Percentiles rank a stretch among this genome's conserved stretches.
Evolutionary conservation across 345 rosid species (phyloP).

Genomic region (Erysimum cheiranthoides): DNA sequence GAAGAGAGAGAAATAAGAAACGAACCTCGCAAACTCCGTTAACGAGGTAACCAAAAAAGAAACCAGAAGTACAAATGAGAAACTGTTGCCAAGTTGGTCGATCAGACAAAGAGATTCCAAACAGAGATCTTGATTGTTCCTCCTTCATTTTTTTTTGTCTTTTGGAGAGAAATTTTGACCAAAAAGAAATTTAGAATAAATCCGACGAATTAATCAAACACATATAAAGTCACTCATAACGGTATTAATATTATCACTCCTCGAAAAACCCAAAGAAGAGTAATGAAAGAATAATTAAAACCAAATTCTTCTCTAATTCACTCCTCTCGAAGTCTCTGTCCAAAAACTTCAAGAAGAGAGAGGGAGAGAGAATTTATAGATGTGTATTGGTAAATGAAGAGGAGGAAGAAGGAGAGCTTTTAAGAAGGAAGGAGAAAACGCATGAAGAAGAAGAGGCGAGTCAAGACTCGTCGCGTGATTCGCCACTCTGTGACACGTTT

Average conservation of each 20-base stretch:
- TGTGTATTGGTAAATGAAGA: not conserved
- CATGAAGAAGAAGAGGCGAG: slow-evolving; percentile 41
- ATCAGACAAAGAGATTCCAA: slow-evolving; percentile 76
- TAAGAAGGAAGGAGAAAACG: slow-evolving; percentile 34
- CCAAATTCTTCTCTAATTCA: slow-evolving; percentile 22
- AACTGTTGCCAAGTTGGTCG: slow-evolving; percentile 87
- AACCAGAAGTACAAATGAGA: slow-evolving; percentile 90
- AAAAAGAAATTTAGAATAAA: not conserved
- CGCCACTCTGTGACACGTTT: slow-evolving; percentile 45
- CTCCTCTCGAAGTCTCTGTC: slow-evolving; percentile 32
- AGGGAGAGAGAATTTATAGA: slow-evolving; percentile 7
- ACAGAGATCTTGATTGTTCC: slow-evolving; percentile 70
- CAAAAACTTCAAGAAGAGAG: slow-evolving; percentile 17
- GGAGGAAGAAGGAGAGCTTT: slow-evolving; percentile 31
- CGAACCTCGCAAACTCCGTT: slow-evolving; percentile 95
- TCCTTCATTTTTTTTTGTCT: slow-evolving; percentile 57
- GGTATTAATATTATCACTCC: slow-evolving; percentile 1
- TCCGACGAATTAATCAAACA: slow-evolving; percentile 35
- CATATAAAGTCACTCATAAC: slow-evolving; percentile 34
- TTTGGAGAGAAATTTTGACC: not conserved
- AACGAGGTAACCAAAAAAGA: slow-evolving; percentile 95
- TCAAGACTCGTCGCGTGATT: slow-evolving; percentile 47
- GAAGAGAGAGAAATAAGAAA: not conserved
- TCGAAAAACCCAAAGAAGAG: slow-evolving; percentile 14
- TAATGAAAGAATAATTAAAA: slow-evolving; percentile 13